These are phyloP conservation scores for Trichophyton schoenleinii DNA, from an alignment of 2,329 filamentous ascomycete genomes.

Conservation along the genomic window DNA sequence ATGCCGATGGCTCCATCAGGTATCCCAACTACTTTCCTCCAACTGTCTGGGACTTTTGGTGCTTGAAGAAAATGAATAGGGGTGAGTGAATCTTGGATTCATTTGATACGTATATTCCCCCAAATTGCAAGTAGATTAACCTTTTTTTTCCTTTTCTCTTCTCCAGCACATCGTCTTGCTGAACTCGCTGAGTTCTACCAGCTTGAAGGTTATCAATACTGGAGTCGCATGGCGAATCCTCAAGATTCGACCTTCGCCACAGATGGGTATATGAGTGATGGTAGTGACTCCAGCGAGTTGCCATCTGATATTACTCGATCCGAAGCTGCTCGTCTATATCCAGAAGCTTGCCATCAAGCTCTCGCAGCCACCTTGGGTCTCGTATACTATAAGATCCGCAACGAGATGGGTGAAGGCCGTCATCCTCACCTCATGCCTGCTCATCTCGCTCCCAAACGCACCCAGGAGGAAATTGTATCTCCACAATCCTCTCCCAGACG, in stretches of 20 bases:
- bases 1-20: constrained; percentile 24
- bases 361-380: constrained; percentile 29
- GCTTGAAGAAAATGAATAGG: constrained; percentile 29
- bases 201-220: constrained; percentile 29
- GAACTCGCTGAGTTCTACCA: constrained; percentile 31
- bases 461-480: constrained; percentile 25
- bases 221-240: constrained; percentile 23
- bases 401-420: constrained; percentile 27
- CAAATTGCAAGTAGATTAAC: constrained; percentile 2
- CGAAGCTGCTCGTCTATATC: constrained; percentile 25
- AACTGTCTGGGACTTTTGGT: constrained; percentile 33
- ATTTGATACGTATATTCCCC: not conserved
- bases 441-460: constrained; percentile 19
- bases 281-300: constrained; percentile 28
- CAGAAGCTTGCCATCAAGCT: constrained; percentile 30
- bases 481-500: constrained; percentile 21
- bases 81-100: constrained; percentile 19
- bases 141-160: constrained; percentile 7
- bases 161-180: constrained; percentile 27
- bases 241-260: constrained; percentile 19
- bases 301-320: constrained; percentile 24
- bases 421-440: constrained; percentile 17
- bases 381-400: constrained; percentile 32
- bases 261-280: constrained; percentile 23
- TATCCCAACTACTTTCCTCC: constrained; percentile 29